Base-by-base conservation (phyloP, 1,284 basidiomycete species). In the Exobasidium rhododendri region DNA sequence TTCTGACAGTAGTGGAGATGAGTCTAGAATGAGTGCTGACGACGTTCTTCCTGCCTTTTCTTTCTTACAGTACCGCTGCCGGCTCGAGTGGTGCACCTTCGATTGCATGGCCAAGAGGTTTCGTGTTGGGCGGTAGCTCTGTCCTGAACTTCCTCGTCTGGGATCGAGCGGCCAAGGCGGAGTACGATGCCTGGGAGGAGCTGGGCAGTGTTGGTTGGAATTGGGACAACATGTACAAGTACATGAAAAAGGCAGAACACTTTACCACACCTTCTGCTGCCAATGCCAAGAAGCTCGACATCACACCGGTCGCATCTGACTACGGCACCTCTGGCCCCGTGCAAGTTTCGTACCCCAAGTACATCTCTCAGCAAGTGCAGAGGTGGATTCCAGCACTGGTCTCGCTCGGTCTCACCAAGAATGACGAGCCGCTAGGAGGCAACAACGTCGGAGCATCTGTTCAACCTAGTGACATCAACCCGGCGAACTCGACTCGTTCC, bases 91-190 rank as follows among this genome's bases (percentile, higher is more conserved):
- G 67, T 29, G 61, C 69, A 24, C 66, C 65, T 40, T 24, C 66
- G 1, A 24, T 28, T 44, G 61, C 59, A 59, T 78, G 75, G 71
- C 74, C 76, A 7, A 66, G 78, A 50, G 78, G 78, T 13, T 68
- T 75, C 58, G 74, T 80, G 7, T 73, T 80, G 43, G 80, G 79
- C 43, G 79, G 79, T 30, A 70, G 66, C 1, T 73, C 71, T 22
- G 79, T 77, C 13, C 68, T 81, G 56, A 80, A 80, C 69, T 80
- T 80, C 65, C 72, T 79, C 68, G 78, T 76, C 13, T 80, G 76
- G 67, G 79, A 80, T 59, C 71, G 79, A 4, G 75, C 73, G 1
- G 65, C 71, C 24, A 65, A 70, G 44, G 62, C 66, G 32, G 80
- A 81, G 61, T 78, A 77, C 58, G 68, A 78, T 59, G 71, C 70